Base-by-base conservation (phyloP, 2,329 filamentous ascomycete genomes). In the Talaromyces sp. region DNA sequence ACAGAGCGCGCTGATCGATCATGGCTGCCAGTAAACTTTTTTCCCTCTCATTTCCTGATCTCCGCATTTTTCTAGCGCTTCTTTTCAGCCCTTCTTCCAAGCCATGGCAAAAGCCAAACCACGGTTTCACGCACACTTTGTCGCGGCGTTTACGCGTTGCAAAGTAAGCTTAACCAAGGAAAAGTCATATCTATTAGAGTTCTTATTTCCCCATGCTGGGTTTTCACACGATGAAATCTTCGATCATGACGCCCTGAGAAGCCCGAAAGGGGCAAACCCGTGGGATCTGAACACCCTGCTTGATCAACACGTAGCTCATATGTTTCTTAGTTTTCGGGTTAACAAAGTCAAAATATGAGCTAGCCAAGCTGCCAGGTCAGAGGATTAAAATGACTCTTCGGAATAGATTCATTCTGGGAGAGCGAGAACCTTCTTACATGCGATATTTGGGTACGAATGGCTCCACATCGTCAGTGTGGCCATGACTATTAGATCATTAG, bases 71-170 rank as follows among this genome's bases (percentile, higher is more conserved):
- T 21, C 35, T 23, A 56, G 31, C 18, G 54, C 33, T 39, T 52
- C 54, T 57, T 57, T 57, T 23, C 39, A 37, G 35, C 54, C 37
- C 14, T 42, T 39, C 23, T 57, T 39, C 16, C 54, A 37, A 57
- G 54, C 54, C 54, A 57, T 21, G 35, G 54, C 54, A 42, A 57
- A 52, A 57, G 54, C 18, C 35, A 57, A 57, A 37, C 46, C 46
- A 28, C 14, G 54, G 35, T 28, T 57, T 35, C n/a, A 14, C 23
- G 21, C 35, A 57, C 28, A 42, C 2, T 42, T 31, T 42, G 12
- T 42, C 54, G 21, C 35, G 23, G 35, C 11, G 54, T 57, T 42
- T 35, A 33, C 28, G 48, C 25, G 25, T 52, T 50, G 11, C n/a
- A 4, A 56, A 56, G 33, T 39, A 56, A 40, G 33, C 54, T 56